Conservation (phyloP, 345 rosid species). For the Citrus hindsii region DNA sequence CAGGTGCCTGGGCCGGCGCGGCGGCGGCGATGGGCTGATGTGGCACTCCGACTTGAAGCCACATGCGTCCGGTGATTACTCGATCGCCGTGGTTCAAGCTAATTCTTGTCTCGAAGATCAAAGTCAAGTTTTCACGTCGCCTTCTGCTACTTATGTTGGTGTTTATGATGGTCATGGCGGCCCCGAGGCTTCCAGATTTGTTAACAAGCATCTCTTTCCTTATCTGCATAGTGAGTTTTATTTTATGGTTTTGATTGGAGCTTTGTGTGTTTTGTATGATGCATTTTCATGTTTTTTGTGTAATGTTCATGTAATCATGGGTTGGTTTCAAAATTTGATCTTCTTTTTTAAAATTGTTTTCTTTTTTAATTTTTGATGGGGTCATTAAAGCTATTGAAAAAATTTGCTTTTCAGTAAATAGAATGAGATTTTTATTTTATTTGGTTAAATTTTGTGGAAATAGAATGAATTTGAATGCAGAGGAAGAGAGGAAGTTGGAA, state of each 20-base stretch:
- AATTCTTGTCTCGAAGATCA: constrained; percentile 84
- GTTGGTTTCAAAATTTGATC: neutral
- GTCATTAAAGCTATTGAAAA: neutral
- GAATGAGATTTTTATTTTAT: too few species aligned
- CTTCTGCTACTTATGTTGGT: constrained; percentile 80
- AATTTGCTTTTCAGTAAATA: neutral
- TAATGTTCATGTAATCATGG: neutral
- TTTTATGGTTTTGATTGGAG: neutral
- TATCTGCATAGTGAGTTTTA: constrained; percentile 59
- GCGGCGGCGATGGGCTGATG: constrained; percentile 55
- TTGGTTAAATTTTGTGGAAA: too few species aligned
- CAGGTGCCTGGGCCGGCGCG: constrained; percentile 64
- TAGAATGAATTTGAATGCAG: neutral
- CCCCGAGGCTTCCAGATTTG: constrained; percentile 93
- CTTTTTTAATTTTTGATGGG: neutral
- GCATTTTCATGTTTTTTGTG: neutral
- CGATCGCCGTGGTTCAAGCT: constrained; percentile 95
- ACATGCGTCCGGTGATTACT: constrained; percentile 83
- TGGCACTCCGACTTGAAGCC: constrained; percentile 87
- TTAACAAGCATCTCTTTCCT: constrained; percentile 78
- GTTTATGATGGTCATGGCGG: constrained; percentile 98
- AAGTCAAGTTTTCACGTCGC: constrained; percentile 76
- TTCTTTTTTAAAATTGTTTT: neutral
- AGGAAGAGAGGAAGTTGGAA: neutral
- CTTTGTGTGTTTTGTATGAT: neutral